A percentile compares a stretch with the other conserved stretches of the same genome.
phyloP scores from a whole-genome alignment of 768 basidiomycete genomes.

The Calocera cornea region DNA sequence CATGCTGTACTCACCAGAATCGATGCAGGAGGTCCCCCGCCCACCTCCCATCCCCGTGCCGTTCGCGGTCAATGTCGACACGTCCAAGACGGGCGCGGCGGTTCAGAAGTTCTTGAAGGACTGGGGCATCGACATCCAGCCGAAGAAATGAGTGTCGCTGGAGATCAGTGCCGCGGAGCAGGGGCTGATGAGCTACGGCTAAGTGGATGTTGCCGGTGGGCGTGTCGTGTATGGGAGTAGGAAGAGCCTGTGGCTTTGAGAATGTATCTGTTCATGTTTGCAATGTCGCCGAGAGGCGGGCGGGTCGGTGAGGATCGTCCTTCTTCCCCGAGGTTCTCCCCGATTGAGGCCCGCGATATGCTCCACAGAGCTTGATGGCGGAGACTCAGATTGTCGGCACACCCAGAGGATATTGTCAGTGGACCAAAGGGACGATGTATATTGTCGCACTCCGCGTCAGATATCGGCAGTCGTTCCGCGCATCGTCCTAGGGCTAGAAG shows the following conservation, averaged over 20 bases:
- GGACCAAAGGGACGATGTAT: too few relatives aligned
- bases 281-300: not conserved
- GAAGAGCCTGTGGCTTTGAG: not conserved
- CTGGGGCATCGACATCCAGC: not conserved
- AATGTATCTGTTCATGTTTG: not conserved
- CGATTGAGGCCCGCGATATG: too few relatives aligned
- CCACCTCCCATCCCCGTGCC: not conserved
- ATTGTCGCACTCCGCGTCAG: too few relatives aligned
- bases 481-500: not conserved
- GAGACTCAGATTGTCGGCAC: too few relatives aligned
- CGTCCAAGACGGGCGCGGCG: not conserved
- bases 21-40: not conserved
- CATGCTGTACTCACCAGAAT: not conserved
- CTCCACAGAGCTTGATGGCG: too few relatives aligned
- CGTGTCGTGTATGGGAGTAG: too few relatives aligned
- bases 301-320: not conserved
- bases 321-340: not conserved
- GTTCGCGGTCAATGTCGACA: not conserved
- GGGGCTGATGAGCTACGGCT: too few relatives aligned
- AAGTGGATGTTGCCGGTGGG: too few relatives aligned
- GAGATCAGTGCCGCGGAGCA: too few relatives aligned
- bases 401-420: too few relatives aligned
- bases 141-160: not conserved
- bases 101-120: not conserved
- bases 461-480: too few relatives aligned